Evolutionary conservation across 2,329 filamentous ascomycete genomes (phyloP).

Genomic region (Hawksworthiomyces lignivorus): DNA sequence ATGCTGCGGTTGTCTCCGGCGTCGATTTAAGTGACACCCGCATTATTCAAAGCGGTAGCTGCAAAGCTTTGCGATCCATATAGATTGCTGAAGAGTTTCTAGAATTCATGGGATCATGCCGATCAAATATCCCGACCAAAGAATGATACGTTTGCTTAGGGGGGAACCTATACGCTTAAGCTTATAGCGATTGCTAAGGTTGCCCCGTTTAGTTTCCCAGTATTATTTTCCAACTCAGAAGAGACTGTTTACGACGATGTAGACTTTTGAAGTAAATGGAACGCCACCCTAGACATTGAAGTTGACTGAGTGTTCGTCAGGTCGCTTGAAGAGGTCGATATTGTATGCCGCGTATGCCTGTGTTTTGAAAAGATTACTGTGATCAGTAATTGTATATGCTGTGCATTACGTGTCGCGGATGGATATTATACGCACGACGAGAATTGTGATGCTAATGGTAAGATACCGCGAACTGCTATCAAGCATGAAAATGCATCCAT

Average conservation of each 20-base stretch:
- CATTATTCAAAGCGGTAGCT: conserved; percentile 62
- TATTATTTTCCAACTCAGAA: conserved; percentile 57
- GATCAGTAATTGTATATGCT: too few relatives aligned
- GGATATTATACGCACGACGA: too few relatives aligned
- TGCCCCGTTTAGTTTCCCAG: conserved; percentile 45
- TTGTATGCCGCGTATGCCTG: too few relatives aligned
- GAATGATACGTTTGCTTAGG: conserved; percentile 57
- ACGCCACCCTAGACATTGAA: conserved; percentile 53
- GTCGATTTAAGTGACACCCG: conserved; percentile 70
- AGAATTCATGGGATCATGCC: conserved; percentile 68
- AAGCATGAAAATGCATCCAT: too few relatives aligned
- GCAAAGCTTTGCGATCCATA: conserved; percentile 65
- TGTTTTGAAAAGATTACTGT: too few relatives aligned
- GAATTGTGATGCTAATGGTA: too few relatives aligned
- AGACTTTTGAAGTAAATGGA: conserved; percentile 48
- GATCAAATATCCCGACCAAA: conserved; percentile 67
- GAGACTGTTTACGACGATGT: conserved; percentile 61
- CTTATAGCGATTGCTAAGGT: conserved; percentile 39
- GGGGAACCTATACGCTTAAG: conserved; percentile 50
- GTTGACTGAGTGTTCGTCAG: too few relatives aligned
- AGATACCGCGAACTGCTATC: too few relatives aligned
- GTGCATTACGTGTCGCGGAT: too few relatives aligned
- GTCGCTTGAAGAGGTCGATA: too few relatives aligned
- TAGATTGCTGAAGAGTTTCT: conserved; percentile 69
- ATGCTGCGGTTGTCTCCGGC: conserved; percentile 61